Evolutionary conservation across 441 rosid species (phyloP).

Genomic region (Jatropha podagrica): DNA sequence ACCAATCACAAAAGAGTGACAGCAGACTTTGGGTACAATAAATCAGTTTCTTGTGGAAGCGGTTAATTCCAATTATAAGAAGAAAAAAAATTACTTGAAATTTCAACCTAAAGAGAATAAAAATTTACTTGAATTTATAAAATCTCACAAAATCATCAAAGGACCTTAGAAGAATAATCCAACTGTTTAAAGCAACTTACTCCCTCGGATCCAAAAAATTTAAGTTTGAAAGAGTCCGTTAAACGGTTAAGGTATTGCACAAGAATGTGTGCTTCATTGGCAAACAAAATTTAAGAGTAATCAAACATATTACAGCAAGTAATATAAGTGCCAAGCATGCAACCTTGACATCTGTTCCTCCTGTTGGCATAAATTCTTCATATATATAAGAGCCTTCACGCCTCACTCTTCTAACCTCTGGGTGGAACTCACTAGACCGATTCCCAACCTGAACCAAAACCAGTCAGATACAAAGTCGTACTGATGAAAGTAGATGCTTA

Average conservation of each 20-base stretch:
- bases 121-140: background rate
- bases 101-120: background rate
- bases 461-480: constrained; percentile 12
- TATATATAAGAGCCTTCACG: constrained; percentile 99
- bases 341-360: constrained; percentile 99
- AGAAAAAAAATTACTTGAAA: background rate
- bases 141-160: background rate
- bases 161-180: background rate
- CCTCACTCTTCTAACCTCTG: constrained; percentile 97
- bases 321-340: constrained; percentile 8
- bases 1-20: background rate
- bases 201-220: background rate
- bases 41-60: background rate
- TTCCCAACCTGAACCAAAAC: constrained; percentile 70
- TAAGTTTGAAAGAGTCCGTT: background rate
- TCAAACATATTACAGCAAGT: constrained; percentile 4
- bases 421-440: constrained; percentile 97
- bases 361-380: constrained; percentile 99
- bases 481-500: constrained; percentile 1
- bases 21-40: background rate
- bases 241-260: background rate
- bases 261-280: background rate
- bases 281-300: background rate
- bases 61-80: background rate
- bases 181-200: constrained; percentile 2